These are phyloP conservation scores for Sungouiozyma ichnusensis DNA, from an alignment of 805 yeast species.

Conservation along the genomic window DNA sequence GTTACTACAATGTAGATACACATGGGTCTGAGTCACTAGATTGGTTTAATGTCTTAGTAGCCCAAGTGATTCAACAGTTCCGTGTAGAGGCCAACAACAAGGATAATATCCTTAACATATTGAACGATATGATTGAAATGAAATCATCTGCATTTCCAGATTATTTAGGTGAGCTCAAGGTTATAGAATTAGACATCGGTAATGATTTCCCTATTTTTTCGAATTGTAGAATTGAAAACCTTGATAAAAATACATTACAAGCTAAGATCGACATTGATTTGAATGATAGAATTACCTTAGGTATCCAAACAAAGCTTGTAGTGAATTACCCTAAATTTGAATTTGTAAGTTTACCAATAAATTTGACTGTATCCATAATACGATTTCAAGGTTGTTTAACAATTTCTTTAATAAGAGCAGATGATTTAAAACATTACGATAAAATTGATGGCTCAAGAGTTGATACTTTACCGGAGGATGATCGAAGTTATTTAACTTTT, in stretches of 20 bases:
- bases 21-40: slow-evolving; percentile 88
- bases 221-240: slow-evolving; percentile 69
- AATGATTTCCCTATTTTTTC: slow-evolving; percentile 92
- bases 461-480: not conserved
- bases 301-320: slow-evolving; percentile 68
- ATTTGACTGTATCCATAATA: slow-evolving; percentile 75
- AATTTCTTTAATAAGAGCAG: slow-evolving; percentile 46
- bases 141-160: slow-evolving; percentile 50
- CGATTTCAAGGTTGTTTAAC: slow-evolving; percentile 85
- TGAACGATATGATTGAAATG: slow-evolving; percentile 51
- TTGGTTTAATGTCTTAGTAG: slow-evolving; percentile 92
- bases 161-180: slow-evolving; percentile 63
- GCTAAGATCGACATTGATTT: slow-evolving; percentile 88
- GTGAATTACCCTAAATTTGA: slow-evolving; percentile 75
- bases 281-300: slow-evolving; percentile 76
- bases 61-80: slow-evolving; percentile 79
- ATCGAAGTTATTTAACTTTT: slow-evolving; percentile 45
- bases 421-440: slow-evolving; percentile 18
- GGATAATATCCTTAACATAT: slow-evolving; percentile 73
- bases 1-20: slow-evolving; percentile 80
- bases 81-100: slow-evolving; percentile 80
- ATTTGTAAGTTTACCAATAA: slow-evolving; percentile 81
- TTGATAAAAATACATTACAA: slow-evolving; percentile 42
- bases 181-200: slow-evolving; percentile 84
- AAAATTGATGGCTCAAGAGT: slow-evolving; percentile 3